A percentile compares a stretch with the other conserved stretches of the same genome.
phyloP scores from a whole-genome alignment of 2,329 filamentous ascomycete species.

The Orbilia javanica region DNA sequence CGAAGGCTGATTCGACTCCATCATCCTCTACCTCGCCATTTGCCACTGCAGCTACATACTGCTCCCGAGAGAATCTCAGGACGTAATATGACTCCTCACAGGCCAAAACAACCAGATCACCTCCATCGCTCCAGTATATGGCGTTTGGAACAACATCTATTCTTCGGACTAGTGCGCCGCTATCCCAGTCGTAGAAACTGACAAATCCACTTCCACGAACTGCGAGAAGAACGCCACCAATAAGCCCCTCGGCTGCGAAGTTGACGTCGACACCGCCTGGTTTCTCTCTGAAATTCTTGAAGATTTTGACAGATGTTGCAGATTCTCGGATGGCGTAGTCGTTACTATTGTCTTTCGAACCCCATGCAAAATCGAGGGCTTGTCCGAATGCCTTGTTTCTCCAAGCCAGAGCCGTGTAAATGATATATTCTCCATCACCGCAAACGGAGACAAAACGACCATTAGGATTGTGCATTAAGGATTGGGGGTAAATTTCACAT shows the following conservation, averaged over 20 bases:
- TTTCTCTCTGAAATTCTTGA: slow-evolving; percentile 97
- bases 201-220: slow-evolving; percentile 95
- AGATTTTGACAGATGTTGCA: slow-evolving; percentile 92
- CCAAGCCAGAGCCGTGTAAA: slow-evolving; percentile 96
- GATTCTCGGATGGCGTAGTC: slow-evolving; percentile 98
- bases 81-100: slow-evolving; percentile 98
- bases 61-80: slow-evolving; percentile 88
- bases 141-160: slow-evolving; percentile 79
- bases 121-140: slow-evolving; percentile 95
- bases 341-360: slow-evolving; percentile 95
- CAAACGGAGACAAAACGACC: slow-evolving; percentile 90
- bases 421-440: slow-evolving; percentile 98
- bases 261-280: slow-evolving; percentile 88
- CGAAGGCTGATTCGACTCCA: slow-evolving; percentile 94
- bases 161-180: slow-evolving; percentile 85
- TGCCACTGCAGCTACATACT: slow-evolving; percentile 85
- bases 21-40: slow-evolving; percentile 86
- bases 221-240: slow-evolving; percentile 88
- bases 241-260: slow-evolving; percentile 92
- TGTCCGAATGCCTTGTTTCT: slow-evolving; percentile 98
- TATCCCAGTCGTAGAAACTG: slow-evolving; percentile 96
- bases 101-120: slow-evolving; percentile 90
- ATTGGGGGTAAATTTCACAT: slow-evolving; percentile 96
- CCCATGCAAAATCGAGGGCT: slow-evolving; percentile 96
- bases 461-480: slow-evolving; percentile 94